These are phyloP conservation scores for Diaporthe australafricana DNA, from an alignment of 2,329 filamentous ascomycete genomes.

Conservation along the genomic window DNA sequence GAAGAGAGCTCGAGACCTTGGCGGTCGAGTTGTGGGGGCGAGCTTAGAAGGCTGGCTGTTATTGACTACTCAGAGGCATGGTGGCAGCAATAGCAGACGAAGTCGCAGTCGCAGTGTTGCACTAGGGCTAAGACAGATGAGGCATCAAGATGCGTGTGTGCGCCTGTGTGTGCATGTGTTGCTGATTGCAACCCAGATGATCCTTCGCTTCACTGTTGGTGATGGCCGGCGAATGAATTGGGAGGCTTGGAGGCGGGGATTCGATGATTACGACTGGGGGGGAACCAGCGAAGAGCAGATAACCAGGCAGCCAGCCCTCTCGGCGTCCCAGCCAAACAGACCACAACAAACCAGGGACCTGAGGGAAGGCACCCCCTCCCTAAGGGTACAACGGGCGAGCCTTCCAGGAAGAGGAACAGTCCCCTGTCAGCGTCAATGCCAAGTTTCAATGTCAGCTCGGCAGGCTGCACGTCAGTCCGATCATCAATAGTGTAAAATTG, in stretches of 20 bases:
- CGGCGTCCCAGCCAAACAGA: too few relatives aligned
- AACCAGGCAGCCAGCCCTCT: constrained; percentile 14
- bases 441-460: background rate
- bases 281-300: background rate
- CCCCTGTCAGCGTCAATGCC: background rate
- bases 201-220: background rate
- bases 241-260: too few relatives aligned
- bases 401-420: too few relatives aligned
- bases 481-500: too few relatives aligned
- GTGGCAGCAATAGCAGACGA: background rate
- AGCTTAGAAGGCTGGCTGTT: background rate
- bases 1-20: background rate
- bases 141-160: constrained; percentile 4
- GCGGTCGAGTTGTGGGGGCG: background rate
- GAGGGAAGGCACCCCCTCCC: too few relatives aligned
- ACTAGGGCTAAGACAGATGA: constrained; percentile 19
- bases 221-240: background rate
- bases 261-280: background rate
- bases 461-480: background rate
- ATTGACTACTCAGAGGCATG: background rate
- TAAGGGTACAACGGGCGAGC: too few relatives aligned
- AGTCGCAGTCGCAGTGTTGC: too few relatives aligned
- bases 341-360: too few relatives aligned
- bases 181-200: background rate
- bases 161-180: background rate